phyloP scores from a whole-genome alignment of 768 basidiomycete genomes.

The Serendipita vermifera region DNA sequence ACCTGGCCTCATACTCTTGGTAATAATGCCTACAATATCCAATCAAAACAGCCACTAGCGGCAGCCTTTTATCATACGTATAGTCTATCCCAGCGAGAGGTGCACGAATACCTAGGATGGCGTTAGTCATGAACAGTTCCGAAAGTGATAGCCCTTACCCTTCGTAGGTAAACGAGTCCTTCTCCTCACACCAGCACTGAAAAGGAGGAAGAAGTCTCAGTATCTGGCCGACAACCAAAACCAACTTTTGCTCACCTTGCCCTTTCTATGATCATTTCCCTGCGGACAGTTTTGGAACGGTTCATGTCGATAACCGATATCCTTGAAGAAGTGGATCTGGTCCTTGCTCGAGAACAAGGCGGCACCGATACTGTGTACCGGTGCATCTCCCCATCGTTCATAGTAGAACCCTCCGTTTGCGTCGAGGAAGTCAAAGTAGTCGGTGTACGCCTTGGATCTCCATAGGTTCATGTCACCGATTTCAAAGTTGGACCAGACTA shows the following conservation, averaged over 20 bases:
- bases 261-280: slow-evolving; percentile 27
- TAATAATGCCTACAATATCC: no score
- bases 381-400: slow-evolving; percentile 42
- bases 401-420: slow-evolving; percentile 77
- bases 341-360: slow-evolving; percentile 37
- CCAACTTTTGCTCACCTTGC: slow-evolving; percentile 18
- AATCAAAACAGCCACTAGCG: no score
- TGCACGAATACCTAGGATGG: neutral
- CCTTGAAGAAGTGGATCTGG: slow-evolving; percentile 60
- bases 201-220: neutral
- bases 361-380: slow-evolving; percentile 38
- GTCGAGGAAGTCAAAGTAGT: slow-evolving; percentile 76
- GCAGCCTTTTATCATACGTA: no score
- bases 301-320: slow-evolving; percentile 51
- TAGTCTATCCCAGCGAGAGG: neutral
- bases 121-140: neutral
- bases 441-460: slow-evolving; percentile 52
- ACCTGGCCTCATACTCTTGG: no score
- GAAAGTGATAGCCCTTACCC: neutral
- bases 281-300: slow-evolving; percentile 42
- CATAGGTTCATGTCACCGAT: neutral
- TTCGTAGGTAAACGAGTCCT: slow-evolving; percentile 39
- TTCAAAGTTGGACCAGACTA: neutral
- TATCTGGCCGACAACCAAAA: neutral
- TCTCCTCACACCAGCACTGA: slow-evolving; percentile 39